A percentile compares a stretch with the other conserved stretches of the same genome.
These are phyloP conservation scores for Gastrolobium villosum DNA, from an alignment of 306 rosid species.

Conservation along the genomic window DNA sequence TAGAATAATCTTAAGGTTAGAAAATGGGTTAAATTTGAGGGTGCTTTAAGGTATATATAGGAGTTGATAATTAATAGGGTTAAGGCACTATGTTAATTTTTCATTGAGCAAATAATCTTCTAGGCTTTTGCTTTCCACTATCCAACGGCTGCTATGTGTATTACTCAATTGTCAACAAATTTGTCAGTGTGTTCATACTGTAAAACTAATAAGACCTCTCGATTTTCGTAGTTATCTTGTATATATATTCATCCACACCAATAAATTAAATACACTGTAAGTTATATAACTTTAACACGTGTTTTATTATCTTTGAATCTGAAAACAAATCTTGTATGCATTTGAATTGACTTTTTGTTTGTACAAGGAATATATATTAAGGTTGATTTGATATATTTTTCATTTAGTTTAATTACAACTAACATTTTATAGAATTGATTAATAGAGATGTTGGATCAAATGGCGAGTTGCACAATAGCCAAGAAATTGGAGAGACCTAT, in stretches of 20 bases:
- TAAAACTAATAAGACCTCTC: constrained; percentile 16
- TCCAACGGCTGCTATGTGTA: constrained; percentile 9
- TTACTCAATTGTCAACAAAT: background rate
- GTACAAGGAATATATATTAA: background rate
- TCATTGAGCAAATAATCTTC: constrained; percentile 27
- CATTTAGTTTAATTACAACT: background rate
- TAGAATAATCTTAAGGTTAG: constrained; percentile 45
- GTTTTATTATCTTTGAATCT: constrained; percentile 5
- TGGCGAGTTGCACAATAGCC: constrained; percentile 59
- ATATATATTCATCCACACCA: background rate
- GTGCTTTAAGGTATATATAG: constrained; percentile 39
- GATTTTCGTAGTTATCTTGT: background rate
- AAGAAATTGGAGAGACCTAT: constrained; percentile 74
- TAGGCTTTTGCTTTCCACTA: constrained; percentile 39
- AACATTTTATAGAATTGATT: background rate
- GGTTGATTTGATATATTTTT: constrained; percentile 3
- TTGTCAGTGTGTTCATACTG: constrained; percentile 29
- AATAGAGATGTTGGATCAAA: constrained; percentile 72
- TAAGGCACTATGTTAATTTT: constrained; percentile 26
- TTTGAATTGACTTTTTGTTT: background rate
- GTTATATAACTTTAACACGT: background rate
- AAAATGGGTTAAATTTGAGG: constrained; percentile 1
- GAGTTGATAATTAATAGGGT: constrained; percentile 35
- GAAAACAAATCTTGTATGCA: background rate
- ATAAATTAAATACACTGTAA: background rate